phyloP scores from a whole-genome alignment of 768 basidiomycete genomes.

The Suillus lakei region DNA sequence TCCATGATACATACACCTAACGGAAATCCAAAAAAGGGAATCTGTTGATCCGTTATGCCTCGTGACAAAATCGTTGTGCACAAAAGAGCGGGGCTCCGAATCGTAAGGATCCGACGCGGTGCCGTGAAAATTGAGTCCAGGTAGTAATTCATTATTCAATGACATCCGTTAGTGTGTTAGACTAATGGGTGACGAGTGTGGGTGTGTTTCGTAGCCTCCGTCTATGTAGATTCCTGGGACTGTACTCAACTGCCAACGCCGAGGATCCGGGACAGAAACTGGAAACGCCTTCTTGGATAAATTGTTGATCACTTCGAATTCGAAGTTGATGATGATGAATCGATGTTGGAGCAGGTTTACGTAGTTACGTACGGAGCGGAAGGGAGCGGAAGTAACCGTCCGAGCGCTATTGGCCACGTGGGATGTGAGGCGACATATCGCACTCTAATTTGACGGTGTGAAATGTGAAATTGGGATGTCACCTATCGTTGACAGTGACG shows the following conservation, averaged over 20 bases:
- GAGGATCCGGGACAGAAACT: conserved; percentile 4
- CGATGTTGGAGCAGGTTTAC: conserved; percentile 2
- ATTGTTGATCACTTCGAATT: conserved; percentile 11
- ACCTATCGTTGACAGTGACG: conserved; percentile 33
- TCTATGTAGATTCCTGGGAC: not conserved
- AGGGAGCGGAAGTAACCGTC: conserved; percentile 9
- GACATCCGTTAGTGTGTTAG: not conserved
- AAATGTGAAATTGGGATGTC: conserved; percentile 24
- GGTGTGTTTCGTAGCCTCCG: too few relatives aligned
- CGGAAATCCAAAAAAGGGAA: not conserved
- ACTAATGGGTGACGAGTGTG: not conserved
- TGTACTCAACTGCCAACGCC: not conserved
- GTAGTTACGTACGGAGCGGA: conserved; percentile 14
- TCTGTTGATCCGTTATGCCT: not conserved
- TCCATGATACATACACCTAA: not conserved
- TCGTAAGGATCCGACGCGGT: conserved; percentile 1
- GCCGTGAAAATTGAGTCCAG: not conserved
- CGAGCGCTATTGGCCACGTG: conserved; percentile 27
- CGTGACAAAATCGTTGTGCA: not conserved
- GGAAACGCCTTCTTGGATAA: not conserved
- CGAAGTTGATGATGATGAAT: not conserved
- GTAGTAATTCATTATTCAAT: not conserved
- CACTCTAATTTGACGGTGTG: conserved; percentile 31
- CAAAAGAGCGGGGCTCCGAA: not conserved
- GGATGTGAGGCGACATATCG: conserved; percentile 23